Base-by-base conservation (phyloP, 129 eudicot species). In the Artemisia argyi region DNA sequence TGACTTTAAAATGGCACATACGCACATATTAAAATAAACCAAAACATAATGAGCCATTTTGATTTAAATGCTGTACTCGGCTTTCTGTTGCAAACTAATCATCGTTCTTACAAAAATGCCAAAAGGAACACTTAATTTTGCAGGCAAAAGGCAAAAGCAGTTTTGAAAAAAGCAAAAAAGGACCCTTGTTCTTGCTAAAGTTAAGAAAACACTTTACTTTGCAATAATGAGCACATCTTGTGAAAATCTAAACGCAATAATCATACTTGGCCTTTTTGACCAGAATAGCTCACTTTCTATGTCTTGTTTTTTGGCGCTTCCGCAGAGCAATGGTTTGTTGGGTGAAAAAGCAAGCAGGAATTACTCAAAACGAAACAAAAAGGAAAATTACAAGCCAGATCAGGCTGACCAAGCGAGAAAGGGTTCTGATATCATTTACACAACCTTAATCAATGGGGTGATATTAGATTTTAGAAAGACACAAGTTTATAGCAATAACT, bases 1-100 rank as follows among this genome's bases (percentile, higher is more conserved):
- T 26, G 30, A 72, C 60, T 71, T 64, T 65, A 7, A 70, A 76
- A 48, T 35, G 22, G 53, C 71, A 56, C 22, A 61, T 51, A 68
- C 16, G 30, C n/a, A 18, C 65, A 59, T 24, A 54, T 44, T 69
- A 52, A 70, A 77, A 70, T 69, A 50, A 61, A 35, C 6, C 51
- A 50, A 61, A 58, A 70, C 22, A 14, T 20, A 77, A 62, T 3
- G 30, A 70, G 32, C 42, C n/a, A 22, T 11, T 52, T 22, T 20
- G 18, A 2, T 61, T 10, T 3, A 14, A 19, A 26, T 22, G 8
- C 69, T n/a, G n/a, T 17, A 2, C 17, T 48, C 30, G 35, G 61
- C 20, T 18, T 13, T 60, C 35, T 14, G 9, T 22, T 35, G 18
- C 56, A 60, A 50, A 76, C 46, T 51, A 49, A 59, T 22, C 50